phyloP scores from a whole-genome alignment of 2,329 filamentous ascomycete genomes.

The Fusarium sp. region DNA sequence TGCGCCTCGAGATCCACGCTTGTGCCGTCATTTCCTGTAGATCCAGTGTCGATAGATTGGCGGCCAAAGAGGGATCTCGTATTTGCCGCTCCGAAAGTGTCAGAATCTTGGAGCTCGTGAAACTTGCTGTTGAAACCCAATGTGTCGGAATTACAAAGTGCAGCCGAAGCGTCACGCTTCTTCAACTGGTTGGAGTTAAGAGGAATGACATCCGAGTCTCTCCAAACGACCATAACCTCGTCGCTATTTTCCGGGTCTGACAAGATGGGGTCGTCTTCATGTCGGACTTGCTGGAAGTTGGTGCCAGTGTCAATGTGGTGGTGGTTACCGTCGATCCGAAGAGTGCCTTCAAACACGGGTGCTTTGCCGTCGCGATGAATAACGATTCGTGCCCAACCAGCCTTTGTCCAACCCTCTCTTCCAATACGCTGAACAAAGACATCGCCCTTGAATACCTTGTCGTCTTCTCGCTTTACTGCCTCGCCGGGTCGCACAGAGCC shows the following conservation, averaged over 20 bases:
- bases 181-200: slow-evolving; percentile 71
- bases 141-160: slow-evolving; percentile 80
- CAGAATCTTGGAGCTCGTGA: slow-evolving; percentile 64
- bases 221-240: slow-evolving; percentile 91
- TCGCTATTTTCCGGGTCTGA: slow-evolving; percentile 64
- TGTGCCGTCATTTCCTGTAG: slow-evolving; percentile 79
- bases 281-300: slow-evolving; percentile 81
- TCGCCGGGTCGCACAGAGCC: slow-evolving; percentile 78
- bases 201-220: slow-evolving; percentile 86
- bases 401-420: slow-evolving; percentile 78
- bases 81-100: slow-evolving; percentile 72
- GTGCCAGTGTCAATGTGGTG: slow-evolving; percentile 87
- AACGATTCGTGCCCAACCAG: slow-evolving; percentile 89
- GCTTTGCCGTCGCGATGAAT: slow-evolving; percentile 81
- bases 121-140: slow-evolving; percentile 84
- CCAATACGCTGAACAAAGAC: slow-evolving; percentile 77
- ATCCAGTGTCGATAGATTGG: slow-evolving; percentile 75
- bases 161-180: slow-evolving; percentile 67
- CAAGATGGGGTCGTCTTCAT: slow-evolving; percentile 78
- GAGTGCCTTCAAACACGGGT: slow-evolving; percentile 92
- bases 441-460: slow-evolving; percentile 88
- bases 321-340: slow-evolving; percentile 83
- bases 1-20: slow-evolving; percentile 80
- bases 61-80: slow-evolving; percentile 79
- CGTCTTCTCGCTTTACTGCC: slow-evolving; percentile 77